Conservation (phyloP, 176 grass and related monocot genomes). For the Carex cristatella region DNA sequence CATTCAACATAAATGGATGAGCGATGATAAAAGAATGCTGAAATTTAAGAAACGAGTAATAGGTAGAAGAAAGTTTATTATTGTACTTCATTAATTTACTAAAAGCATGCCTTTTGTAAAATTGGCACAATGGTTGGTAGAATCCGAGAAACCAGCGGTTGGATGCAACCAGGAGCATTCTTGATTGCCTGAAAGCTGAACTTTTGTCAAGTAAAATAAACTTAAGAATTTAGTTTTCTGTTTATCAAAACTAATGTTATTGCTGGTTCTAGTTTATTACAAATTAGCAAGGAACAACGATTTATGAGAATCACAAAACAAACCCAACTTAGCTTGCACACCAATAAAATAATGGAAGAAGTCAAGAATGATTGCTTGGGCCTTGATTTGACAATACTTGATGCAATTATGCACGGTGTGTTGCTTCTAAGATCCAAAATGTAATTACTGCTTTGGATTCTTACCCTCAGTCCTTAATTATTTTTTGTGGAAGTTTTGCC, state of each 20-base stretch:
- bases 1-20: conserved; percentile 22
- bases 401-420: not conserved
- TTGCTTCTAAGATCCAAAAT: not conserved
- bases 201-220: conserved; percentile 32
- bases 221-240: not conserved
- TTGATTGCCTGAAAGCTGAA: conserved; percentile 89
- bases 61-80: not conserved
- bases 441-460: not conserved
- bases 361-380: not conserved
- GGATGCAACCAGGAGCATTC: conserved; percentile 78
- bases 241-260: not conserved
- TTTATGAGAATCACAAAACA: not conserved
- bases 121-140: conserved; percentile 73
- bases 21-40: conserved; percentile 13
- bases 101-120: conserved; percentile 57
- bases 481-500: not conserved
- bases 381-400: not conserved
- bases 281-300: not conserved
- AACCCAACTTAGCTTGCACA: not conserved
- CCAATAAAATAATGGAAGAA: not conserved
- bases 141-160: conserved; percentile 67
- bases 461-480: not conserved
- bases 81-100: conserved; percentile 18
- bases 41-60: conserved; percentile 12
- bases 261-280: not conserved